A percentile compares a stretch with the other conserved stretches of the same genome.
Conservation (phyloP, 1,284 basidiomycete genomes). For the Sporisorium iseilematis-ciliati region DNA sequence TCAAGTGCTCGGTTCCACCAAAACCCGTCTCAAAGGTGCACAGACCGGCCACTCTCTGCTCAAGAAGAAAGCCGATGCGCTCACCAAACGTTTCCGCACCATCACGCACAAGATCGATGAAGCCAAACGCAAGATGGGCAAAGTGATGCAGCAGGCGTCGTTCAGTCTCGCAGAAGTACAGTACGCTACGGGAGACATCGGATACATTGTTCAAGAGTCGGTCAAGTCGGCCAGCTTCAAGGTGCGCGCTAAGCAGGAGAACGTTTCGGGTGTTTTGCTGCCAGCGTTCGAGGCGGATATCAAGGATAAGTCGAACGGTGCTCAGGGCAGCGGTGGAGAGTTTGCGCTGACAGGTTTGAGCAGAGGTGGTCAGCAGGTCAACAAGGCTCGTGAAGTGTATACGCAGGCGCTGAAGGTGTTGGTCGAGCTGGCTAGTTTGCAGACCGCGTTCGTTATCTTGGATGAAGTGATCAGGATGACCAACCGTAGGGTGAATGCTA, state of each 20-base stretch:
- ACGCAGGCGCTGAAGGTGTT: conserved; percentile 96
- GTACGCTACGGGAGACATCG: conserved; percentile 92
- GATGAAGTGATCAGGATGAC: conserved; percentile 99
- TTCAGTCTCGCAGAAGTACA: conserved; percentile 99
- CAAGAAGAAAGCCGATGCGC: conserved; percentile 96
- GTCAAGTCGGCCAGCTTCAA: conserved; percentile 83
- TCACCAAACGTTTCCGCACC: conserved; percentile 87
- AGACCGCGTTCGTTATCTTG: conserved; percentile 95
- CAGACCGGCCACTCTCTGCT: conserved; percentile 97
- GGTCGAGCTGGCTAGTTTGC: conserved; percentile 92
- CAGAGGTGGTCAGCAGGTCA: conserved; percentile 94
- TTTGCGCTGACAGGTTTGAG: conserved; percentile 98
- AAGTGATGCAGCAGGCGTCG: conserved; percentile 96
- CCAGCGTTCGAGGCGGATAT: conserved; percentile 80
- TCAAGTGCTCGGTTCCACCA: conserved; percentile 84
- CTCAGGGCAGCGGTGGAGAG: conserved; percentile 72
- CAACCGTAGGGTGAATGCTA: conserved; percentile 97
- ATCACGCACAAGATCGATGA: conserved; percentile 78
- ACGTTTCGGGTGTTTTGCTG: conserved; percentile 96
- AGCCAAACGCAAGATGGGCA: conserved; percentile 98
- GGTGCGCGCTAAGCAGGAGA: conserved; percentile 96
- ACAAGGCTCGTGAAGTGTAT: conserved; percentile 92
- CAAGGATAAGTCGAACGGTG: conserved; percentile 34
- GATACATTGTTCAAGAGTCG: conserved; percentile 77
- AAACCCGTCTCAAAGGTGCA: conserved; percentile 91